Conservation (phyloP, 345 rosid genomes). For the Conringia planisiliqua region DNA sequence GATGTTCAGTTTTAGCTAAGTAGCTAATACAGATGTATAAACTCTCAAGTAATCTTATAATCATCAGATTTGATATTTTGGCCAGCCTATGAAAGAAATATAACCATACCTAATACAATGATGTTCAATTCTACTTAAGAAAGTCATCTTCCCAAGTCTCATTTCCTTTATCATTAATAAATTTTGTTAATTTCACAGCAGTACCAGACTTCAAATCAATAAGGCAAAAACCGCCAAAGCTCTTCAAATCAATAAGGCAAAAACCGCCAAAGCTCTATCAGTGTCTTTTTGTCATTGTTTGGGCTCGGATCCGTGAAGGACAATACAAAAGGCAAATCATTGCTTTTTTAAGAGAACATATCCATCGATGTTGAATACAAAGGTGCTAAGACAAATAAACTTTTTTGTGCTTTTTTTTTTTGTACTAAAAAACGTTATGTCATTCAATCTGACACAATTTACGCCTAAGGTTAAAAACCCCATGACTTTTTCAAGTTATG, state of each 20-base stretch:
- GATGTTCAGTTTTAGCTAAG: too few species aligned
- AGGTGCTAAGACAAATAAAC: constrained; percentile 1
- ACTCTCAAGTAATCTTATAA: background rate
- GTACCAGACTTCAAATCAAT: background rate
- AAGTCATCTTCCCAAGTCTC: background rate
- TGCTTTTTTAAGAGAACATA: background rate
- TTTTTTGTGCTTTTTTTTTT: background rate
- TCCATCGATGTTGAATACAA: background rate
- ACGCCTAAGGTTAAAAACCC: too few species aligned
- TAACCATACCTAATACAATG: background rate
- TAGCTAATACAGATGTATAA: background rate
- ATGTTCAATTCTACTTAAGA: background rate
- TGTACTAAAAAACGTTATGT: too few species aligned
- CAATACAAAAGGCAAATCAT: constrained; percentile 7
- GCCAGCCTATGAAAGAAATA: too few species aligned
- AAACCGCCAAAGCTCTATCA: background rate
- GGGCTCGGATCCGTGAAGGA: background rate
- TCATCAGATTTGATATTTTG: background rate
- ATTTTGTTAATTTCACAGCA: background rate
- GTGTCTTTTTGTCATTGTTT: constrained; percentile 9
- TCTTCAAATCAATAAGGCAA: background rate
- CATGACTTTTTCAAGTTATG: too few species aligned
- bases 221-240: background rate
- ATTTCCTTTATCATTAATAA: background rate
- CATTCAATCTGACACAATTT: too few species aligned